phyloP scores from a whole-genome alignment of 208 protist genomes.

The Crithidia brevicula region DNA sequence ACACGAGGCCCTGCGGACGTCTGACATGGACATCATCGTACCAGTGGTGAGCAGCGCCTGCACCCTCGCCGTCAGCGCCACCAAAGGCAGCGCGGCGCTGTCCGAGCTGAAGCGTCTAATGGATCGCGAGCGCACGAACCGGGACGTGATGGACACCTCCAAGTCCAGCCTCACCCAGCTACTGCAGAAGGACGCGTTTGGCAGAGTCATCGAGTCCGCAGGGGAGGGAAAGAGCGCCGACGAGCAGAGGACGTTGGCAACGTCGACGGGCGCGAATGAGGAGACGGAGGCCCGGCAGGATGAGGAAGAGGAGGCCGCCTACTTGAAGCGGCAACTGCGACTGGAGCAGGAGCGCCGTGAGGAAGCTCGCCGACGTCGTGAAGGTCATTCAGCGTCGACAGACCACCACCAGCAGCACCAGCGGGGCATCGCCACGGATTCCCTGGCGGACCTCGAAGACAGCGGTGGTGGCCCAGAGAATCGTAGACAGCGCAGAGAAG shows the following conservation, averaged over 20 bases:
- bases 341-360: conserved; percentile 26
- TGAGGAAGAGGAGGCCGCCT: conserved; percentile 22
- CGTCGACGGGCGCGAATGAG: neutral
- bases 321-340: conserved; percentile 32
- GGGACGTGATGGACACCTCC: conserved; percentile 70
- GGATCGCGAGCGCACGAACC: conserved; percentile 62
- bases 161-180: conserved; percentile 69
- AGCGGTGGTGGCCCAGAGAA: neutral
- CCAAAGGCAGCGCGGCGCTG: conserved; percentile 63
- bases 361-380: conserved; percentile 9
- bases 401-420: neutral
- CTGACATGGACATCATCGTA: conserved; percentile 74
- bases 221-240: neutral
- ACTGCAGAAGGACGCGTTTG: conserved; percentile 48
- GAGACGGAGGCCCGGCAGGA: conserved; percentile 6
- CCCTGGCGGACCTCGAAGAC: neutral
- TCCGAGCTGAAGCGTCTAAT: conserved; percentile 50
- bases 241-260: neutral
- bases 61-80: conserved; percentile 51
- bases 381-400: neutral
- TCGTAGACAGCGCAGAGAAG: conserved; percentile 25
- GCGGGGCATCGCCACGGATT: too few species aligned
- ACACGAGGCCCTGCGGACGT: conserved; percentile 20
- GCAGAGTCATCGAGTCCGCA: conserved; percentile 2
- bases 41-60: conserved; percentile 64